Percentiles rank a stretch among this genome's conserved stretches.
Evolutionary conservation across 176 grass and related monocot genomes (phyloP).

Genomic region (Eragrostis curvula): DNA sequence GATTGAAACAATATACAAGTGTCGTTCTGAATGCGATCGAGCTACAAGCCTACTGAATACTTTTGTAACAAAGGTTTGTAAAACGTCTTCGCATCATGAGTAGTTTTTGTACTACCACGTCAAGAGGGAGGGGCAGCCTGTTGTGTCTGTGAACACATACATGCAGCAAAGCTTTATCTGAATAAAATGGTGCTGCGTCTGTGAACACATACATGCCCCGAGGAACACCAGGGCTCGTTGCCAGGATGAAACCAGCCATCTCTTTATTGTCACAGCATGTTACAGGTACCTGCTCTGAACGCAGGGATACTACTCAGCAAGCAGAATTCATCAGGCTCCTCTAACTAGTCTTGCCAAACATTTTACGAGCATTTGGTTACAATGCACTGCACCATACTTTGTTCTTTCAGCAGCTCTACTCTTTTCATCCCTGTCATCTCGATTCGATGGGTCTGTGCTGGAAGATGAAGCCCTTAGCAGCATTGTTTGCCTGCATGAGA

Average conservation of each 20-base stretch:
- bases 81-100: neutral
- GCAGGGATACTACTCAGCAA: neutral
- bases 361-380: neutral
- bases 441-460: neutral
- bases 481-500: slow-evolving; percentile 3
- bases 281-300: neutral
- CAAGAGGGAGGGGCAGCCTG: neutral
- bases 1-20: no score
- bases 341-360: neutral
- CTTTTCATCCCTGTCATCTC: neutral
- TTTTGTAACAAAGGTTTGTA: no score
- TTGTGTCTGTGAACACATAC: neutral
- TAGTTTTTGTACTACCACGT: neutral
- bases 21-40: no score
- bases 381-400: neutral
- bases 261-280: neutral
- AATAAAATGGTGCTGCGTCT: neutral
- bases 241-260: neutral
- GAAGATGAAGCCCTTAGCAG: slow-evolving; percentile 5
- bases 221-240: neutral
- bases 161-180: neutral
- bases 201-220: neutral
- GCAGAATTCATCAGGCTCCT: neutral
- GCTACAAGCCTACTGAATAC: no score
- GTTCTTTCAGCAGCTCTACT: neutral